Evolutionary conservation across 768 basidiomycete genomes (phyloP).

Genomic region (Hericium coralloides): DNA sequence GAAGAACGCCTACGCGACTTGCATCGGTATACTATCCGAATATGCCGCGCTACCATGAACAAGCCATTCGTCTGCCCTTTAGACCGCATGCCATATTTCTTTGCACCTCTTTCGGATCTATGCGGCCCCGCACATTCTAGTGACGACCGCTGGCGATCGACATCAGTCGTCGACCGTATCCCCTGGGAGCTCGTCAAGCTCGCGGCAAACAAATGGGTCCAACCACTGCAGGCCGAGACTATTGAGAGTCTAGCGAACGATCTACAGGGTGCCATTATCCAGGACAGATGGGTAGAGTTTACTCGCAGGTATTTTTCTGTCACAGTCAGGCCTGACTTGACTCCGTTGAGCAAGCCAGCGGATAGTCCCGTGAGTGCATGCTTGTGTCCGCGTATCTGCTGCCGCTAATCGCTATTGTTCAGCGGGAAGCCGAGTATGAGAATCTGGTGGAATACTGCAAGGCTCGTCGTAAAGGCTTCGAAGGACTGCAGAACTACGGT

Average conservation of each 20-base stretch:
- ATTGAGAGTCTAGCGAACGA: conserved; percentile 33
- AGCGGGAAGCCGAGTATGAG: conserved; percentile 55
- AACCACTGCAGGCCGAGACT: conserved; percentile 33
- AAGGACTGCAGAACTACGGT: conserved; percentile 46
- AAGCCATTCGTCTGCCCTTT: conserved; percentile 52
- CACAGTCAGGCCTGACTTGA: conserved; percentile 54
- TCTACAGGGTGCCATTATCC: conserved; percentile 52
- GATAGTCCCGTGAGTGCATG: conserved; percentile 49
- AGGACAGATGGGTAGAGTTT: conserved; percentile 71
- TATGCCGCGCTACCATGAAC: conserved; percentile 56
- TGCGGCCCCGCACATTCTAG: conserved; percentile 26
- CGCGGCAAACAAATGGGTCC: conserved; percentile 44
- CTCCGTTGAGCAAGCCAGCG: conserved; percentile 59
- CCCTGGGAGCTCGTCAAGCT: conserved; percentile 54
- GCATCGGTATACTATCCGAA: conserved; percentile 52
- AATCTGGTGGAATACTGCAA: conserved; percentile 64
- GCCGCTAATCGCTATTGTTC: conserved; percentile 1
- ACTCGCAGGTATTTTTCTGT: conserved; percentile 59
- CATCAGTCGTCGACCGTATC: conserved; percentile 38
- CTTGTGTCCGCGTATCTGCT: neutral
- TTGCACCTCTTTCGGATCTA: conserved; percentile 45
- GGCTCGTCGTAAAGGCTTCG: conserved; percentile 49
- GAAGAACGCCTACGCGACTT: conserved; percentile 38
- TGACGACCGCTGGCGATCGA: conserved; percentile 19
- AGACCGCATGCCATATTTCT: conserved; percentile 52